A percentile compares a stretch with the other conserved stretches of the same genome.
These are phyloP conservation scores for Zostera marina DNA, from an alignment of 116 monocot genomes.

Conservation along the genomic window DNA sequence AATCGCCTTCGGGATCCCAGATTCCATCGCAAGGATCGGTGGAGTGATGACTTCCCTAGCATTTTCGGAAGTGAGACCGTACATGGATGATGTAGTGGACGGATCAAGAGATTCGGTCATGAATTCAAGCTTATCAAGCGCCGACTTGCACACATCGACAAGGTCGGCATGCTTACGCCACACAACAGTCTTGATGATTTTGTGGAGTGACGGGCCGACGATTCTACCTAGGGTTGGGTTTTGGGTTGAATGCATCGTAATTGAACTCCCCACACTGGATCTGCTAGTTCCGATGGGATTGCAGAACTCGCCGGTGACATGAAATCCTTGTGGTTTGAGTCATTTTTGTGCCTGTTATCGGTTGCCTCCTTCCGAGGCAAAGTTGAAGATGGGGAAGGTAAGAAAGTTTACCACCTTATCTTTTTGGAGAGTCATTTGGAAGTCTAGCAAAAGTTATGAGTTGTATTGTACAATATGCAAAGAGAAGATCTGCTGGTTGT, in stretches of 20 bases:
- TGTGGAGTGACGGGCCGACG: slow-evolving; percentile 79
- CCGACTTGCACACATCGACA: slow-evolving; percentile 70
- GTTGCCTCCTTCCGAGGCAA: no score
- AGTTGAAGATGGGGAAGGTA: no score
- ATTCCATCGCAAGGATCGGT: slow-evolving; percentile 46
- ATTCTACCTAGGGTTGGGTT: slow-evolving; percentile 41
- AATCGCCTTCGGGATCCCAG: slow-evolving; percentile 48
- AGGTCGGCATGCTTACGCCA: slow-evolving; percentile 88
- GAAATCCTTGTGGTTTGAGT: no score
- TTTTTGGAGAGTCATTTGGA: no score
- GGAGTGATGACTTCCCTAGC: slow-evolving; percentile 43
- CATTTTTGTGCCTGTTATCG: no score
- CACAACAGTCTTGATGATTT: slow-evolving; percentile 90
- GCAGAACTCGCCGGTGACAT: neutral
- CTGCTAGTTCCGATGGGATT: neutral
- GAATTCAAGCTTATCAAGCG: slow-evolving; percentile 66
- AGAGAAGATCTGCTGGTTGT: no score
- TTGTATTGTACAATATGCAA: no score
- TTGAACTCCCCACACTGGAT: neutral
- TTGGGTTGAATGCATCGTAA: slow-evolving; percentile 19
- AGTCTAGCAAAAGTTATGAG: no score
- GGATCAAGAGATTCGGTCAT: slow-evolving; percentile 12
- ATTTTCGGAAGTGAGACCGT: slow-evolving; percentile 25
- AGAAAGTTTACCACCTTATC: neutral
- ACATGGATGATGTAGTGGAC: slow-evolving; percentile 20